These are phyloP conservation scores for Fusarium neocosmosporiellum DNA, from an alignment of 2,329 filamentous ascomycete genomes.

Conservation along the genomic window DNA sequence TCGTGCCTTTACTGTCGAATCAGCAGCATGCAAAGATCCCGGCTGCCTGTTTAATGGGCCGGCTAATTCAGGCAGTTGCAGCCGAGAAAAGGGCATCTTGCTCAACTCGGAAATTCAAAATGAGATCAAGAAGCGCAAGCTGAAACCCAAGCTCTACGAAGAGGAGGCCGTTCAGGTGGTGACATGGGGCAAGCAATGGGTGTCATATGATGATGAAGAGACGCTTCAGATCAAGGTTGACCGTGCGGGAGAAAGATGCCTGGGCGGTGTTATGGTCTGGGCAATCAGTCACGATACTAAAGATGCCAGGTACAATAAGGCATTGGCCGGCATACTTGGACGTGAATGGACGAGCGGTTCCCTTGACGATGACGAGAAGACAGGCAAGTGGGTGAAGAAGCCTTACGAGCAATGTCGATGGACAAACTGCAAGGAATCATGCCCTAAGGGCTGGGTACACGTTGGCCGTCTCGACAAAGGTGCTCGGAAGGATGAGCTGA, in stretches of 20 bases:
- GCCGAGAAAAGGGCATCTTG: neutral
- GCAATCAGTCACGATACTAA: slow-evolving; percentile 17
- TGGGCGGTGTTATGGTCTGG: slow-evolving; percentile 29
- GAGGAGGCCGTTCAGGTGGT: slow-evolving; percentile 7
- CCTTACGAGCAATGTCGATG: slow-evolving; percentile 12
- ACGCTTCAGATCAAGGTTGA: slow-evolving; percentile 18
- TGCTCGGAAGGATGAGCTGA: slow-evolving; percentile 9
- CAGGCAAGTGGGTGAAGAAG: neutral
- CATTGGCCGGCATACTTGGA: neutral
- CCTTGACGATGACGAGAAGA: neutral
- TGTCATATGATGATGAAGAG: slow-evolving; percentile 10
- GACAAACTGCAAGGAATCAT: slow-evolving; percentile 18
- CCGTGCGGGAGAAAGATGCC: neutral
- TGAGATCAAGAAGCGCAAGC: neutral
- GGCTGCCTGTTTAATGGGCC: slow-evolving; percentile 5
- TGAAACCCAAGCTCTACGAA: neutral
- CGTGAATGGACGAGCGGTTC: neutral
- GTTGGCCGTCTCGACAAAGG: neutral
- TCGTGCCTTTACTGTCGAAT: slow-evolving; percentile 19
- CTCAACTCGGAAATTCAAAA: slow-evolving; percentile 8
- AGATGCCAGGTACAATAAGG: slow-evolving; percentile 14
- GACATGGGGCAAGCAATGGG: slow-evolving; percentile 7
- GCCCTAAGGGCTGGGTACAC: slow-evolving; percentile 14
- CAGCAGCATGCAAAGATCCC: neutral
- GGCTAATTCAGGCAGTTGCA: neutral